Evolutionary conservation across 2,329 filamentous ascomycete species (phyloP), one percentile per base, ranked within the genome.

Genomic region (Amylocarpus encephaloides): DNA sequence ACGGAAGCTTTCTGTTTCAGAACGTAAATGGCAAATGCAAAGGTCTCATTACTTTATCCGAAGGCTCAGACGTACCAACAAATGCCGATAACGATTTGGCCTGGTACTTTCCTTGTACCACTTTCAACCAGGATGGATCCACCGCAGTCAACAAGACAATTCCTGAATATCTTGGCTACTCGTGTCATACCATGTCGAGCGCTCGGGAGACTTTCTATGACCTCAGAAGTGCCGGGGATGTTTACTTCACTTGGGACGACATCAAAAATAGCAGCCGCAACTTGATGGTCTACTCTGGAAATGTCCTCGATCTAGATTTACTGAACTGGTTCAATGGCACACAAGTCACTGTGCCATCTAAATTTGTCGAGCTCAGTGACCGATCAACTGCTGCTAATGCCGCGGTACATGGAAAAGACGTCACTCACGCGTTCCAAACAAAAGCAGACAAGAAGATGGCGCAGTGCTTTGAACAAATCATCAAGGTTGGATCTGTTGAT

Each of bases 1-100:
- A 98, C 66, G 92, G 88, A 51, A 97, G 91, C 65, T 98, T 98
- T 67, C 72, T 98, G 64, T 98, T 98, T 71, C 93, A 98, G 67
- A 95, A 97, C 59, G 93, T 98, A 68, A 98, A 98, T 62, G 94
- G 93, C 43, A 87, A 86, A 55, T 98, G 93, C 78, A 98, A 97
- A 71, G 86, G 79, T 9, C 70, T 97, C 50, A 95, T 98, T 65
- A 95, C 81, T 1, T 69, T 76, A 6, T 80, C 85, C 1, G 66
- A 77, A 1, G 74, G 74, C 49, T 94, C 91, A 0, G 85, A 89
- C 60, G 82, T 98, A 7, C 89, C 91, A 1, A 86, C 85, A 5
- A 84, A 95, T 65, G 70, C 68, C 22, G 71, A 83, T 46, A 82
- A 79, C 6, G 83, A 95, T 50, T 71, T 98, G 54, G 93, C 85